Evolutionary conservation across 2,329 filamentous ascomycete genomes (phyloP), one percentile per base, ranked within the genome.

Genomic region (Tothia fuscella): DNA sequence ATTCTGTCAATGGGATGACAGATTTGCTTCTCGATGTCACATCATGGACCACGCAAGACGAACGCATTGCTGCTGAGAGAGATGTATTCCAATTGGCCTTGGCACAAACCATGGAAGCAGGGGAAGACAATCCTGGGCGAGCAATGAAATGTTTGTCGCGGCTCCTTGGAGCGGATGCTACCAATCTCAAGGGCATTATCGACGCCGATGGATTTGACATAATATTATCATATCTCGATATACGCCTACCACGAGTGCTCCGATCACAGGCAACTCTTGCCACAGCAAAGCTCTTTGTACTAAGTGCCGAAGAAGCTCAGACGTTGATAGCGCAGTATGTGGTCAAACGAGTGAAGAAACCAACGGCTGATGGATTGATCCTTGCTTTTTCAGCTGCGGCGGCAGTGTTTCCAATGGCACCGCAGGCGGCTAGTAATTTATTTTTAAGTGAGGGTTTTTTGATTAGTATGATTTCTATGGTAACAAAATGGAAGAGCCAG

Each of bases 331-430:
- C 75, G 4, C 72, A 73, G 4, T 89, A 91, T 57, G 82, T 95
- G 56, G 78, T 78, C 41, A 67, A 74, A 13, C 77, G 80, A 41
- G 70, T 93, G 13, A 65, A 73, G 50, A 78, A 80, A 48, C 79
- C 79, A 40, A 89, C 82, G 19, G 84, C 87, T 48, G 88, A 95
- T 53, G 85, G 93, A 59, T 76, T 93, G 50, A 85, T 94, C 42
- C 71, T 91, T 38, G 88, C 88, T 5, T 96, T 95, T 58, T 96
- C 88, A 41, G 87, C 88, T n/a, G 86, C 87, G 5, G 78, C 87
- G 2, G 77, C 80, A 17, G 76, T 93, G 6, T 98, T 98, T 56
- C 88, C 91, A 2, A 74, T 98, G 40, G 77, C 84, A 2, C 82
- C 86, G 3, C 74, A 80, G 42, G 72, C 84, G 32, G 84, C 80